Base-by-base conservation (phyloP, 192 early-diverging fungal genomes). In the Coemansia sp. region DNA sequence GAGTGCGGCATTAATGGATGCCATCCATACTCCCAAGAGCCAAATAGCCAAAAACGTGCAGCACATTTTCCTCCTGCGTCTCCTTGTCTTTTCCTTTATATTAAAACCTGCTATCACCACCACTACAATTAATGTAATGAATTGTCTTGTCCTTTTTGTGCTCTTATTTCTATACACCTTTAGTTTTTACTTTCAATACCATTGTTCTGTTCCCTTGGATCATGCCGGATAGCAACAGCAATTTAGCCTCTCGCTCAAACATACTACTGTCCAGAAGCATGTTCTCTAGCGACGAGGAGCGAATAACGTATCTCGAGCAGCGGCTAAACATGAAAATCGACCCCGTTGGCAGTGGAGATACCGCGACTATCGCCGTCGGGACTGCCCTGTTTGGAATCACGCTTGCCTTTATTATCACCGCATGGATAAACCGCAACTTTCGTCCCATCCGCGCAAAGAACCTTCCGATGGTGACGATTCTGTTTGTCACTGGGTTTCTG, bases 381-480 rank as follows among this genome's bases (percentile, higher is more conserved):
- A 37, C 53, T 32, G 37, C 45, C 16, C 44, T 71, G 45, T 63
- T 57, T 44, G 62, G 62, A 15, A 58, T 45, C 16, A 71, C 69
- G 4, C n/a, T 52, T 37, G 10, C 47, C 6, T 49, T 71, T 13
- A 48, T 71, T 13, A 32, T 23, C 23, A 19, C 40, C 9, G 69
- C 69, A 2, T 64, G 61, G 62, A 59, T 42, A 6, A 56, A 59
- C 4, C 54, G 43, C 39, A 38, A 56, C 39, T 71, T 61, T 13
- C 41, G 69, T 0, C 69, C 69, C 9, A 64, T 71, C 37, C 69
- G 69, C 23, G 69, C 69, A 12, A 71, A 71, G 37, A 71, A 71
- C 21, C 10, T 71, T 62, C 69, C 62, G 26, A 62, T 71, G 42
- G 64, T 56, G 1, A 71, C 62, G 2, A 44, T 59, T 18, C 23